Evolutionary conservation across 345 rosid species (phyloP).

Genomic region (Hibiscus trionum): DNA sequence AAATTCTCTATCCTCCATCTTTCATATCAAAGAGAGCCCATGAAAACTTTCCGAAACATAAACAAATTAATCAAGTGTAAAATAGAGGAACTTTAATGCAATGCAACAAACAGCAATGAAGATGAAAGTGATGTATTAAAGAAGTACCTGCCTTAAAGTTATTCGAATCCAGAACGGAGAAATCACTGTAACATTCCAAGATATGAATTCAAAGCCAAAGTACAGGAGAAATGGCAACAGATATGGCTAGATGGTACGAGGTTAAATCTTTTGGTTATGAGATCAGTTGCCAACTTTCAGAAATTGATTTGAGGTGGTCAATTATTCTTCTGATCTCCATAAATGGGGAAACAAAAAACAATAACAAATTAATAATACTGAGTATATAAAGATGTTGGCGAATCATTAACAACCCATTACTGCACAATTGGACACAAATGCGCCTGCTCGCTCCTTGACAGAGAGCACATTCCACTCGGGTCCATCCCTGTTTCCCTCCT

Average conservation of each 20-base stretch:
- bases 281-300: conserved; percentile 8
- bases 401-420: conserved; percentile 35
- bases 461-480: conserved; percentile 36
- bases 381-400: conserved; percentile 7
- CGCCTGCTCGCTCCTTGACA: conserved; percentile 28
- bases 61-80: neutral
- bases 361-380: neutral
- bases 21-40: neutral
- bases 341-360: neutral
- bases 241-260: neutral
- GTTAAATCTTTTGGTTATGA: neutral
- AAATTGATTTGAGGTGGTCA: conserved; percentile 4
- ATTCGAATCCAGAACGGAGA: neutral
- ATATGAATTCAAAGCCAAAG: neutral
- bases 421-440: conserved; percentile 40
- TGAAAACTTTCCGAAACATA: neutral
- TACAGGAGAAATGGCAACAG: neutral
- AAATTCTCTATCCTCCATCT: too few species aligned
- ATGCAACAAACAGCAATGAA: neutral
- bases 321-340: conserved; percentile 5
- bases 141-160: neutral
- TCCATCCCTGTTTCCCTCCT: conserved; percentile 14
- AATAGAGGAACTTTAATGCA: neutral
- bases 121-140: neutral
- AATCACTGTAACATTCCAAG: neutral